These are phyloP conservation scores for Chalciporus sphaerocephalus DNA, from an alignment of 768 basidiomycete species.

Conservation along the genomic window DNA sequence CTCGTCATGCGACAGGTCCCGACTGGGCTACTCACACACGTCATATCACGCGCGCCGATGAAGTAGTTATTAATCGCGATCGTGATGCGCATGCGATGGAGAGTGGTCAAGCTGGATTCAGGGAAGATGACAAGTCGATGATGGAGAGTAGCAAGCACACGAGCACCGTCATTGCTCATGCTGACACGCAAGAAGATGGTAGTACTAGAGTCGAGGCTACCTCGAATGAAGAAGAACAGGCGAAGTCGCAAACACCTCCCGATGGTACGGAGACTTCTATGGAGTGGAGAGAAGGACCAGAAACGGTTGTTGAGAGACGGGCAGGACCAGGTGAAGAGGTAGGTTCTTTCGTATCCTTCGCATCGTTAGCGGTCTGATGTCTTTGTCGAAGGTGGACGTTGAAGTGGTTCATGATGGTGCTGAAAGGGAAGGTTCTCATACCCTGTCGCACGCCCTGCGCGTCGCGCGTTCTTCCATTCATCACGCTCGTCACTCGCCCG, in stretches of 20 bases:
- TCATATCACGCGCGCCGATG: constrained; percentile 64
- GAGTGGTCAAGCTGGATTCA: constrained; percentile 35
- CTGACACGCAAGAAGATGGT: constrained; percentile 4
- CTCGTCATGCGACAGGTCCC: constrained; percentile 65
- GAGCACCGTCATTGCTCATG: constrained; percentile 4
- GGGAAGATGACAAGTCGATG: constrained; percentile 28
- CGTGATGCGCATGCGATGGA: constrained; percentile 45
- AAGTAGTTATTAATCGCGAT: constrained; percentile 85
- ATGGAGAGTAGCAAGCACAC: constrained; percentile 22
- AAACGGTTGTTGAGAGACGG: constrained; percentile 60
- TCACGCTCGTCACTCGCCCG: constrained; percentile 12
- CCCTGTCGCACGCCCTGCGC: constrained; percentile 2
- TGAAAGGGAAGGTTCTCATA: constrained; percentile 3
- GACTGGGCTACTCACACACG: constrained; percentile 83
- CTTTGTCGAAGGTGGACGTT: constrained; percentile 52
- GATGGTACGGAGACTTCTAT: constrained; percentile 38
- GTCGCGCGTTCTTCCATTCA: constrained; percentile 11
- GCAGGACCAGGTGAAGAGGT: constrained; percentile 64
- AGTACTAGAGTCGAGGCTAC: constrained; percentile 9
- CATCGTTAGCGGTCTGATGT: constrained; percentile 13
- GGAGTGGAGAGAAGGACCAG: constrained; percentile 72
- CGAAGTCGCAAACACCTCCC: constrained; percentile 38
- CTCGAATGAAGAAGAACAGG: constrained; percentile 13
- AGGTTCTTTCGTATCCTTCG: constrained; percentile 13
- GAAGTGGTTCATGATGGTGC: constrained; percentile 51